These are phyloP conservation scores for Mycena galopus DNA, from an alignment of 768 basidiomycete genomes.

Conservation along the genomic window DNA sequence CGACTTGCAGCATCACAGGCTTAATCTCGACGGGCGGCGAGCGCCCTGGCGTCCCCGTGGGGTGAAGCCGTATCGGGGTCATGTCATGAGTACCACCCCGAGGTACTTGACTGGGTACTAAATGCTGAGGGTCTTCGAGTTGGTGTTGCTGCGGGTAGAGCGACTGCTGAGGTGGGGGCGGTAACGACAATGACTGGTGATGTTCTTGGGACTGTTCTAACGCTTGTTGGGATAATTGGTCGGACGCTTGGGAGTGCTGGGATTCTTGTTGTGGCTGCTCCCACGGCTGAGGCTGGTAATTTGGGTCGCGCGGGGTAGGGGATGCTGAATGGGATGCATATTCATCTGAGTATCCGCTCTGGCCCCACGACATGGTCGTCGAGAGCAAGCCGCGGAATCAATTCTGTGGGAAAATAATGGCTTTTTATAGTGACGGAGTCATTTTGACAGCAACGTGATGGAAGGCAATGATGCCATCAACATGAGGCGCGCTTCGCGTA, in stretches of 20 bases:
- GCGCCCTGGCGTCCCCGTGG: conserved; percentile 36
- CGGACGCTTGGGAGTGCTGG: conserved; percentile 36
- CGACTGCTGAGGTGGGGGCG: conserved; percentile 7
- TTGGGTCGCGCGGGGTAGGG: conserved; percentile 56
- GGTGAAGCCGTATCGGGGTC: conserved; percentile 49
- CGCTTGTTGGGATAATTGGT: conserved; percentile 29
- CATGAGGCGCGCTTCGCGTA: conserved; percentile 25
- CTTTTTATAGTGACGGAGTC: conserved; percentile 50
- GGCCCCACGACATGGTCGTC: conserved; percentile 58
- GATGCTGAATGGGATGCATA: conserved; percentile 57
- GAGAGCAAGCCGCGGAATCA: conserved; percentile 43
- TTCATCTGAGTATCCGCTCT: conserved; percentile 52
- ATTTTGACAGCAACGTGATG: neutral
- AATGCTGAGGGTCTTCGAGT: conserved; percentile 32
- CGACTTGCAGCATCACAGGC: conserved; percentile 39
- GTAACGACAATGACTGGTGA: conserved; percentile 6
- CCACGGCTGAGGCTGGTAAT: conserved; percentile 48
- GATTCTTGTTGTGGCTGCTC: conserved; percentile 44
- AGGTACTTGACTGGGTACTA: conserved; percentile 46
- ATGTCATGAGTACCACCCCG: conserved; percentile 43
- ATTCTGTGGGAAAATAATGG: conserved; percentile 2
- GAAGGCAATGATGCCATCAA: neutral
- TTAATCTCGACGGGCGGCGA: conserved; percentile 41
- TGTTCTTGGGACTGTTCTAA: conserved; percentile 22
- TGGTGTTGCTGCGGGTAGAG: conserved; percentile 39